phyloP scores from a whole-genome alignment of 768 basidiomycete species.

The Lentinula edodes region DNA sequence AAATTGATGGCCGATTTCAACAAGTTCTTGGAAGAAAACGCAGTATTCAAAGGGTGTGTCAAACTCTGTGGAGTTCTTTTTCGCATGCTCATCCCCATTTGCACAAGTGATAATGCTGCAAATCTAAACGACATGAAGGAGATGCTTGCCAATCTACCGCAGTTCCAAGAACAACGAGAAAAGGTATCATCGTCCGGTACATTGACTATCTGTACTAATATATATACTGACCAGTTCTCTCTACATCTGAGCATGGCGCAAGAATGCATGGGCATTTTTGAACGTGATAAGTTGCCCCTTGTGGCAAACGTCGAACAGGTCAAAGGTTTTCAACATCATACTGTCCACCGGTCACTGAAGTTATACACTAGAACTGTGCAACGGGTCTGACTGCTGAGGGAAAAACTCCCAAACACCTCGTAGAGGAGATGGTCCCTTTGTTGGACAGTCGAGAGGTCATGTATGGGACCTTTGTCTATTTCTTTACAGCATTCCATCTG shows the following conservation, averaged over 20 bases:
- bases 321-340: background rate
- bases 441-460: conserved; percentile 82
- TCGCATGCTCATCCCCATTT: conserved; percentile 1
- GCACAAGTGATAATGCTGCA: conserved; percentile 61
- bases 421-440: conserved; percentile 98
- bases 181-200: conserved; percentile 46
- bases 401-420: conserved; percentile 88
- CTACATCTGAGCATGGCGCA: conserved; percentile 96
- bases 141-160: conserved; percentile 92
- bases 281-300: conserved; percentile 75
- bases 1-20: conserved; percentile 96
- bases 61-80: conserved; percentile 4
- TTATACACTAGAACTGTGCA: conserved; percentile 68
- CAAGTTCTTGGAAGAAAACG: conserved; percentile 89
- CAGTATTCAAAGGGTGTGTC: conserved; percentile 83
- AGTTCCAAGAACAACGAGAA: conserved; percentile 93
- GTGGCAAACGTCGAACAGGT: conserved; percentile 92
- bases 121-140: conserved; percentile 98
- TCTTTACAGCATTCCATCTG: background rate
- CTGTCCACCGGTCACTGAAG: background rate
- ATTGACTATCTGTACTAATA: background rate
- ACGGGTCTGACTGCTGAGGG: conserved; percentile 90
- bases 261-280: conserved; percentile 93
- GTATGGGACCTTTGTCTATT: conserved; percentile 35
- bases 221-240: conserved; percentile 64